Evolutionary conservation across 2,329 filamentous ascomycete genomes (phyloP), one percentile per base, ranked within the genome.

Genomic region (Colletotrichum tanaceti): DNA sequence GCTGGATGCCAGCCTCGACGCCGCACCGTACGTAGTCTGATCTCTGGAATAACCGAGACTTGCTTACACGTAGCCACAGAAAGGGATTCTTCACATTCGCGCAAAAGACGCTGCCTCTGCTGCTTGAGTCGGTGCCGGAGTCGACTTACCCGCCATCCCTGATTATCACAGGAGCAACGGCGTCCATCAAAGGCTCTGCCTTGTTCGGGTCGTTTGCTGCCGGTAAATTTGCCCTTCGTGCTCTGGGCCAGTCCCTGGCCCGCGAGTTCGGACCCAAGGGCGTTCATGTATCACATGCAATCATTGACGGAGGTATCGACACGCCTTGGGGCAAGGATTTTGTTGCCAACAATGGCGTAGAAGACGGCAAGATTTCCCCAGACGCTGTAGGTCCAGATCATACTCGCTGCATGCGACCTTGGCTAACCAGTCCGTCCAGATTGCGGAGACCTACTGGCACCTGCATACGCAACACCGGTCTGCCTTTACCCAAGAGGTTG

Each of bases 131-230:
- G 0, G 86, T 89, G 0, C 77, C 78, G 0, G 80, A 82, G 50
- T 78, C 86, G 0, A 82, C 86, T 39, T 80, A 93, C 75, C 92
- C 93, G 5, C 93, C 93, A 0, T 91, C 91, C 0, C 82, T 97
- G 22, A 91, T 97, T 74, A 92, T 97, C 79, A 97, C 94, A 0
- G 94, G 94, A 39, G 93, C 94, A 0, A 97, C 94, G 0, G 94
- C 93, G 0, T 93, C 91, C 0, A 73, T 95, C 20, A 91, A 90
- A 74, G 92, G 91, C 4, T 91, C 89, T 13, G 89, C 92, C 0
- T 81, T 59, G 28, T 59, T 59, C 32, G 57, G 44, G 10, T 38
- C 43, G 5, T 97, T 97, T 75, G 91, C 93, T 0, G 87, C 89
- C 2, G 91, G 91, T 35, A 97, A 97, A 77, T 97, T 93, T 77